Evolutionary conservation across 2,329 filamentous ascomycete genomes (phyloP).

Genomic region (Neodidymelliopsis sp.): DNA sequence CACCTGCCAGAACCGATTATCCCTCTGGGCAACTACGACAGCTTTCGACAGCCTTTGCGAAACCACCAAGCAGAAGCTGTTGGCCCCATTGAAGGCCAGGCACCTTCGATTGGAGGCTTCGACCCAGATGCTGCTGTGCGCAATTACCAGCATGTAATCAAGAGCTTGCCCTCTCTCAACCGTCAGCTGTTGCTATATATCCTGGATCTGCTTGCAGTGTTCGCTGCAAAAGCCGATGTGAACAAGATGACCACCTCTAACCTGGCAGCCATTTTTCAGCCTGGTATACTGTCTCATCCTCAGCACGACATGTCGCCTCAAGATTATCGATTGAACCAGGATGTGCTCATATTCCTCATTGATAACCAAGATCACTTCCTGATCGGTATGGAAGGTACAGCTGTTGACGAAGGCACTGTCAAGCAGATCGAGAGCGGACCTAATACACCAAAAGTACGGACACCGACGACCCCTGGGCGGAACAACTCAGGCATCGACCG

Average conservation of each 20-base stretch:
- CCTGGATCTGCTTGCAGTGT: constrained; percentile 92
- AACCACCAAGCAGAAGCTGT: constrained; percentile 73
- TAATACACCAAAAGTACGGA: constrained; percentile 59
- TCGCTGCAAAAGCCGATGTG: constrained; percentile 93
- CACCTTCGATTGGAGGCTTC: constrained; percentile 76
- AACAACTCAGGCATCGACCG: constrained; percentile 69
- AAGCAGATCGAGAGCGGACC: constrained; percentile 75
- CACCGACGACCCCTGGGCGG: constrained; percentile 55
- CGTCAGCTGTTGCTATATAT: constrained; percentile 95
- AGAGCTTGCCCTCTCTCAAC: constrained; percentile 89
- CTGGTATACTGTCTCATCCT: constrained; percentile 93
- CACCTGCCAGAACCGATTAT: constrained; percentile 97
- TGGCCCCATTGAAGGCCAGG: constrained; percentile 67
- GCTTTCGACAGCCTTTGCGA: constrained; percentile 84
- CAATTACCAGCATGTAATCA: constrained; percentile 89
- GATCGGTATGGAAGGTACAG: constrained; percentile 98
- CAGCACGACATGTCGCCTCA: constrained; percentile 93
- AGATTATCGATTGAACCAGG: constrained; percentile 94
- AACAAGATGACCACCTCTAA: constrained; percentile 98
- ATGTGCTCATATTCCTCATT: constrained; percentile 96
- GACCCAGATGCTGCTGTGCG: constrained; percentile 78
- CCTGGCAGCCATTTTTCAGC: constrained; percentile 95
- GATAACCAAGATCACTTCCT: constrained; percentile 98
- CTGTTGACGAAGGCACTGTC: constrained; percentile 82
- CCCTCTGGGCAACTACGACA: constrained; percentile 89